Percentiles rank a stretch among this genome's conserved stretches.
Evolutionary conservation across 2,329 filamentous ascomycete species (phyloP).

Genomic region (Botrytis medusae): DNA sequence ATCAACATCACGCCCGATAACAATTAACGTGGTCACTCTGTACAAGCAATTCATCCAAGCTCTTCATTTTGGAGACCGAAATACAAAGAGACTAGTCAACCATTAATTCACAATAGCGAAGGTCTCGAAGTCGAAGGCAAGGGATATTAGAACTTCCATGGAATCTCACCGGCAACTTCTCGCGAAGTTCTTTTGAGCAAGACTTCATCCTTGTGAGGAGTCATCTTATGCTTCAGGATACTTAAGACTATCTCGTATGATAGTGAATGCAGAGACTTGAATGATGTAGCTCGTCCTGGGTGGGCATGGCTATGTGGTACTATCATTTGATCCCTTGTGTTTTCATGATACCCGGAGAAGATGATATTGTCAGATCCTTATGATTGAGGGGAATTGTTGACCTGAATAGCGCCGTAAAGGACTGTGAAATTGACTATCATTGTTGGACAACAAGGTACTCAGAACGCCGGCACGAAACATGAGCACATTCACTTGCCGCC

Average conservation of each 20-base stretch:
- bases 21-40: neutral
- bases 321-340: neutral
- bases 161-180: too few relatives aligned
- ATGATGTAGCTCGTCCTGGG: neutral
- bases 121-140: neutral
- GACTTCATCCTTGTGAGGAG: neutral
- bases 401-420: too few relatives aligned
- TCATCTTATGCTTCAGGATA: neutral
- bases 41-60: neutral
- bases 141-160: neutral
- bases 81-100: too few relatives aligned
- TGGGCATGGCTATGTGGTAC: neutral
- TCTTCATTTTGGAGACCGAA: neutral
- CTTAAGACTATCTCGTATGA: neutral
- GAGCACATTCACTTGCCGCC: neutral
- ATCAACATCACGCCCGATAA: neutral
- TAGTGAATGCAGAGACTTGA: neutral
- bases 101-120: neutral
- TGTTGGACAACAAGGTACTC: neutral
- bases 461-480: neutral
- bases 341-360: too few relatives aligned
- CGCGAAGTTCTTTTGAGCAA: too few relatives aligned
- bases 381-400: neutral
- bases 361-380: neutral
- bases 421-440: neutral